Percentiles rank a stretch among this genome's conserved stretches.
Evolutionary conservation across 139 green algal genomes (phyloP).

Genomic region (Nannochloris sp.): DNA sequence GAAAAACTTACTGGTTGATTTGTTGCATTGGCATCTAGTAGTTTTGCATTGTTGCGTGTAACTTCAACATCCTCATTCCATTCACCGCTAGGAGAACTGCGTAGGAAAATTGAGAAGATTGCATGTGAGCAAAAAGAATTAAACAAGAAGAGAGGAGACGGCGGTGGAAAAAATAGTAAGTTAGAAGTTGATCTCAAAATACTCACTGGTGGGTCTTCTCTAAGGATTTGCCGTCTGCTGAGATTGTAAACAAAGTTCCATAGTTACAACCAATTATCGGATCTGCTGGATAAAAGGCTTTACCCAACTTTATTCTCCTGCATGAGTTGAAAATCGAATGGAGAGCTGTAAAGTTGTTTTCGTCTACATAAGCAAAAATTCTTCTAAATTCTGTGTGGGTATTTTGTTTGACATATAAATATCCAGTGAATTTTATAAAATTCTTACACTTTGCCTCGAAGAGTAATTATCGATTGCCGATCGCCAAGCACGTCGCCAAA

Average conservation of each 20-base stretch:
- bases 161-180: neutral
- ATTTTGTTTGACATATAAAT: no score
- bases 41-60: neutral
- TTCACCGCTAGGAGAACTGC: slow-evolving; percentile 1
- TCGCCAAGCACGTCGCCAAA: slow-evolving; percentile 63
- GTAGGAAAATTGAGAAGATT: no score
- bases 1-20: neutral
- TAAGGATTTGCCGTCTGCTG: slow-evolving; percentile 16
- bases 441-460: slow-evolving; percentile 17
- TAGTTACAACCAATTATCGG: slow-evolving; percentile 50
- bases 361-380: no score
- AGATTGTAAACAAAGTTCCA: slow-evolving; percentile 47
- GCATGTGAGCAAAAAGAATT: no score
- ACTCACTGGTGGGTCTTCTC: slow-evolving; percentile 4
- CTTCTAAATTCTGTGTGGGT: no score
- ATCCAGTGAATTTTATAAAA: slow-evolving; percentile 10
- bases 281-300: slow-evolving; percentile 10
- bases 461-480: no score
- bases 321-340: neutral
- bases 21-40: neutral
- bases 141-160: no score
- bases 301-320: slow-evolving; percentile 50
- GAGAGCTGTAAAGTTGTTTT: neutral
- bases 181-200: no score
- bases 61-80: slow-evolving; percentile 2